Evolutionary conservation across 495 filamentous ascomycete genomes (phyloP).

Genomic region (Daldinia decipiens): DNA sequence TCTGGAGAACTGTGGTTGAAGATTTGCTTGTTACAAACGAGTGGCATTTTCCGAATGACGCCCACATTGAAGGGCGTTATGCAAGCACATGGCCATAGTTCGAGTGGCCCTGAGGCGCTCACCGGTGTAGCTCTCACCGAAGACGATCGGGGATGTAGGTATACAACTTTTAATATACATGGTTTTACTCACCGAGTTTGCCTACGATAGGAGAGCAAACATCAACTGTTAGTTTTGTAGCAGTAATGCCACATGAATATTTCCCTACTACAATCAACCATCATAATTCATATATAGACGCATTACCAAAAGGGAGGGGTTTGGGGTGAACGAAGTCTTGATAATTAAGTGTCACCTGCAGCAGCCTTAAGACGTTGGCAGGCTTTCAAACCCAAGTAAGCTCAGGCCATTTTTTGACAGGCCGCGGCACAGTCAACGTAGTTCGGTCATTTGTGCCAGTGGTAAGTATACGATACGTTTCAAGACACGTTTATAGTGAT

Average conservation of each 20-base stretch:
- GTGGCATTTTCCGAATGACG: slow-evolving; percentile 2
- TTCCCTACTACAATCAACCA: not conserved
- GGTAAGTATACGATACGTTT: not conserved
- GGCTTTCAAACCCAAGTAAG: not conserved
- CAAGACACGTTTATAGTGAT: slow-evolving; percentile 7
- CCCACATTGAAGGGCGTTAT: slow-evolving; percentile 8
- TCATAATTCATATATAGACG: not conserved
- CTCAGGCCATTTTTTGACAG: not conserved
- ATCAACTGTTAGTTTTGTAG: not conserved
- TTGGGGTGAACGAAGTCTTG: not conserved
- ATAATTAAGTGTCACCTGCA: slow-evolving; percentile 1
- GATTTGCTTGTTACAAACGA: slow-evolving; percentile 13
- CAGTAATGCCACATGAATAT: slow-evolving; percentile 1
- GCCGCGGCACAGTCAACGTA: not conserved
- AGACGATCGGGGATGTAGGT: slow-evolving; percentile 5
- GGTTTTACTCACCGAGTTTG: slow-evolving; percentile 26
- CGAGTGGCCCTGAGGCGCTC: slow-evolving; percentile 14
- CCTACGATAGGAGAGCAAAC: slow-evolving; percentile 3
- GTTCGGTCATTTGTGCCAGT: not conserved
- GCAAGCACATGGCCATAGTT: slow-evolving; percentile 19
- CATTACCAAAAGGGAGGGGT: not conserved
- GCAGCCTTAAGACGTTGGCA: not conserved
- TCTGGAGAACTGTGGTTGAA: slow-evolving; percentile 6
- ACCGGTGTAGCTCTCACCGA: slow-evolving; percentile 37
- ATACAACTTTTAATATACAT: slow-evolving; percentile 10